Percentiles rank a stretch among this genome's conserved stretches.
phyloP scores from a whole-genome alignment of 202 grass and related monocot species.

The Digitaria exilis region DNA sequence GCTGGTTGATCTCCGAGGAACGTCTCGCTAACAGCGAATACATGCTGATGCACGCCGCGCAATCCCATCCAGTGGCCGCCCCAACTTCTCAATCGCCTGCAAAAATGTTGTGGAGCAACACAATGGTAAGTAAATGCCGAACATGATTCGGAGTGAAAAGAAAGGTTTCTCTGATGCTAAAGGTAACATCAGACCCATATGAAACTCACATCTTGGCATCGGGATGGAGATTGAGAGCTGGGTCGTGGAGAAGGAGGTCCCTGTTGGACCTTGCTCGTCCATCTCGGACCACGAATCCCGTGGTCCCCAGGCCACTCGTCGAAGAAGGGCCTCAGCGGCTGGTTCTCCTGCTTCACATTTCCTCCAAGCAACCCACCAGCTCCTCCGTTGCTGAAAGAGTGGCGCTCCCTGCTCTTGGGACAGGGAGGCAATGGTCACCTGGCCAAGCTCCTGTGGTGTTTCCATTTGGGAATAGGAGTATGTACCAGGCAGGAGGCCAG shows the following conservation, averaged over 20 bases:
- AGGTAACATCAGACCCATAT: neutral
- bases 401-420: constrained; percentile 65
- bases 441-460: constrained; percentile 65
- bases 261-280: constrained; percentile 67
- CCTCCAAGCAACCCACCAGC: constrained; percentile 46
- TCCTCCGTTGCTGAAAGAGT: constrained; percentile 46
- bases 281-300: constrained; percentile 89
- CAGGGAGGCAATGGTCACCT: constrained; percentile 70
- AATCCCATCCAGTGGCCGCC: neutral
- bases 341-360: constrained; percentile 77
- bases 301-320: constrained; percentile 89
- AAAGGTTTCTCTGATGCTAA: neutral
- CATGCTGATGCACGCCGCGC: neutral
- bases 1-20: neutral
- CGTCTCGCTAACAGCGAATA: neutral
- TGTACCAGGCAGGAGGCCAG: constrained; percentile 44
- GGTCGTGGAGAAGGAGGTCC: constrained; percentile 80
- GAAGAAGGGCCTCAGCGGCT: constrained; percentile 87
- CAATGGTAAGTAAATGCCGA: neutral
- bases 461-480: constrained; percentile 58
- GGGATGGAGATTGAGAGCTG: constrained; percentile 96
- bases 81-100: constrained; percentile 49
- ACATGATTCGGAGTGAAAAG: neutral
- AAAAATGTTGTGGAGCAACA: neutral
- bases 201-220: constrained; percentile 63